Conservation (phyloP, 208 protist species). For the Crithidia acanthocephali region DNA sequence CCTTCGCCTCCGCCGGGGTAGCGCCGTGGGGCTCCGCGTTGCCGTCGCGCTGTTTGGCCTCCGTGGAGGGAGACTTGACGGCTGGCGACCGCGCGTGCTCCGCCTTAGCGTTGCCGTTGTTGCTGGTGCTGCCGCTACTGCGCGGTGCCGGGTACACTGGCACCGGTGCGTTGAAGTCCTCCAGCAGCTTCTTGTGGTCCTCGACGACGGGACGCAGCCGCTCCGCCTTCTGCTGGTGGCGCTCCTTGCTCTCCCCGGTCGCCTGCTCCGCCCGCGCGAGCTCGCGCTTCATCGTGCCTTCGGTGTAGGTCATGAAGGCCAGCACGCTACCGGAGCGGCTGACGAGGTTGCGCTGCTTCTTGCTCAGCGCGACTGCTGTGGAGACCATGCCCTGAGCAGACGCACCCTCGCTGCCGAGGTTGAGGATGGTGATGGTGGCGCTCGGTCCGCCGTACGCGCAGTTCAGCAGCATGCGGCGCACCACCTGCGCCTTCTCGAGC, state of each 20-base stretch:
- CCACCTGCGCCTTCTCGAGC: constrained; percentile 22
- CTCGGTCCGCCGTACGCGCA: constrained; percentile 44
- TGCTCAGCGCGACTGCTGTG: constrained; percentile 34
- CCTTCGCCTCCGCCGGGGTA: not conserved
- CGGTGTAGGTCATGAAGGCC: constrained; percentile 42
- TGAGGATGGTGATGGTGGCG: constrained; percentile 43
- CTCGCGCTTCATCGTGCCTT: constrained; percentile 38
- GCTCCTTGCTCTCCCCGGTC: constrained; percentile 20
- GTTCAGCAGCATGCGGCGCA: constrained; percentile 31
- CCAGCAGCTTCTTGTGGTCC: constrained; percentile 41
- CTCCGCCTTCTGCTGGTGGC: constrained; percentile 33
- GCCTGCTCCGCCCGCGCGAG: constrained; percentile 15
- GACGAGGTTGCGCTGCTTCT: constrained; percentile 41
- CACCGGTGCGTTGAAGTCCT: constrained; percentile 35
- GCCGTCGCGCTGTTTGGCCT: no score
- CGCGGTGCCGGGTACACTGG: constrained; percentile 29
- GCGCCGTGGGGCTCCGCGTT: not conserved
- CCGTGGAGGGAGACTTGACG: no score
- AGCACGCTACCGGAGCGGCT: constrained; percentile 42
- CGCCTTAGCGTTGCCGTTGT: not conserved
- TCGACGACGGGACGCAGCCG: constrained; percentile 41
- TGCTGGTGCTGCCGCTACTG: not conserved
- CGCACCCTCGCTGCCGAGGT: constrained; percentile 37
- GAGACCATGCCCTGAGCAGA: constrained; percentile 35
- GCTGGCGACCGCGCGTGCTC: not conserved